Percentiles rank a stretch among this genome's conserved stretches.
These are phyloP conservation scores for Taiwanofungus camphoratus DNA, from an alignment of 1,284 basidiomycete species.

Conservation along the genomic window DNA sequence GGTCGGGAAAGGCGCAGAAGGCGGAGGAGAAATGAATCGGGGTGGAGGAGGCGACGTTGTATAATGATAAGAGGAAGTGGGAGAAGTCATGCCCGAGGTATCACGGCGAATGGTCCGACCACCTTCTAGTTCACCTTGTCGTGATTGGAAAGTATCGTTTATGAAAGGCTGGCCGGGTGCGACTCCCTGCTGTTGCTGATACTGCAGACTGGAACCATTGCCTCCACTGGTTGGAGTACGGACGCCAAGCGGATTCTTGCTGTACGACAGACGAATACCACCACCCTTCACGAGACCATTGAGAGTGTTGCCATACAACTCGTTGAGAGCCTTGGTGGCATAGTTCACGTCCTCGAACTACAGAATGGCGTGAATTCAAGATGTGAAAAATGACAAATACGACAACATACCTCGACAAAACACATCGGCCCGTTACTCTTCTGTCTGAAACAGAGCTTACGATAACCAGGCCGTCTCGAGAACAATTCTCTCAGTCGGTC, in stretches of 20 bases:
- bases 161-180: slow-evolving; percentile 25
- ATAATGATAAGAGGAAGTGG: slow-evolving; percentile 40
- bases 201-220: slow-evolving; percentile 42
- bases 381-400: slow-evolving; percentile 8
- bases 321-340: slow-evolving; percentile 82
- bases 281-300: slow-evolving; percentile 90
- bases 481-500: slow-evolving; percentile 83
- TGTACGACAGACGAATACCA: slow-evolving; percentile 93
- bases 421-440: slow-evolving; percentile 98
- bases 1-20: slow-evolving; percentile 33
- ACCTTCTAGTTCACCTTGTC: slow-evolving; percentile 33
- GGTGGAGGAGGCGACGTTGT: slow-evolving; percentile 53
- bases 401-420: slow-evolving; percentile 76
- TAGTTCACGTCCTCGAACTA: slow-evolving; percentile 88
- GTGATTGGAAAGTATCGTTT: slow-evolving; percentile 34
- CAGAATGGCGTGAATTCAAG: slow-evolving; percentile 13
- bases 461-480: slow-evolving; percentile 74
- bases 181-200: slow-evolving; percentile 41
- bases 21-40: slow-evolving; percentile 29
- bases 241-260: slow-evolving; percentile 90
- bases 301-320: slow-evolving; percentile 89
- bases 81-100: slow-evolving; percentile 36
- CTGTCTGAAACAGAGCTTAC: slow-evolving; percentile 90
- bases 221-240: slow-evolving; percentile 68
- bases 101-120: slow-evolving; percentile 30